A percentile compares a stretch with the other conserved stretches of the same genome.
phyloP scores from a whole-genome alignment of 23 red algal species.

The Pyropia yezoensis region DNA sequence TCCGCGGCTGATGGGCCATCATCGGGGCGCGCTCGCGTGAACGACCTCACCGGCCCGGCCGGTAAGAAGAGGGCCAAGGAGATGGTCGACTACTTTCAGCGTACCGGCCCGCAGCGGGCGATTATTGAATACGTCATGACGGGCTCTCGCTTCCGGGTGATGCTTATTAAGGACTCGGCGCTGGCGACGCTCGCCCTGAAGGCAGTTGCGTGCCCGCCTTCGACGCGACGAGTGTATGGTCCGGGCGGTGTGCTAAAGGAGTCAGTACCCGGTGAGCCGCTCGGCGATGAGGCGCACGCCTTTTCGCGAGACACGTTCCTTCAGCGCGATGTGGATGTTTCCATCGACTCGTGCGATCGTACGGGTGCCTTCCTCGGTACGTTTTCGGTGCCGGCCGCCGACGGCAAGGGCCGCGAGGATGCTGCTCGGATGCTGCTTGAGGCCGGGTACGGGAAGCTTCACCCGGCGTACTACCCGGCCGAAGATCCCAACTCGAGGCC shows the following conservation, averaged over 20 bases:
- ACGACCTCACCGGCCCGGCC: conserved; percentile 59
- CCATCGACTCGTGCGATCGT: conserved; percentile 47
- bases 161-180: conserved; percentile 51
- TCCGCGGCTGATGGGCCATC: no score
- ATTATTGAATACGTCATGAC: conserved; percentile 63
- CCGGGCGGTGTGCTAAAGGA: conserved; percentile 28
- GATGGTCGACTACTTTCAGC: conserved; percentile 51
- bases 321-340: conserved; percentile 74
- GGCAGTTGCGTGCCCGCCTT: conserved; percentile 52
- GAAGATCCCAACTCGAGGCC: conserved; percentile 22
- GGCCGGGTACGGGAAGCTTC: conserved; percentile 55
- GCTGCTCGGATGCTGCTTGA: conserved; percentile 32
- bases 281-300: conserved; percentile 60
- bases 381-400: conserved; percentile 22
- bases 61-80: conserved; percentile 63
- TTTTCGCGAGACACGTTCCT: conserved; percentile 61
- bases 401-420: conserved; percentile 39
- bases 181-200: conserved; percentile 56
- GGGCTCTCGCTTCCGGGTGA: conserved; percentile 47
- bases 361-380: conserved; percentile 71
- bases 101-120: conserved; percentile 42
- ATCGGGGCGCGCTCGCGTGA: conserved; percentile 7
- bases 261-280: conserved; percentile 30
- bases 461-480: conserved; percentile 36
- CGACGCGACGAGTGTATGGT: conserved; percentile 22